These are phyloP conservation scores for Hypsizygus marmoreus DNA, from an alignment of 768 basidiomycete species.

Conservation along the genomic window DNA sequence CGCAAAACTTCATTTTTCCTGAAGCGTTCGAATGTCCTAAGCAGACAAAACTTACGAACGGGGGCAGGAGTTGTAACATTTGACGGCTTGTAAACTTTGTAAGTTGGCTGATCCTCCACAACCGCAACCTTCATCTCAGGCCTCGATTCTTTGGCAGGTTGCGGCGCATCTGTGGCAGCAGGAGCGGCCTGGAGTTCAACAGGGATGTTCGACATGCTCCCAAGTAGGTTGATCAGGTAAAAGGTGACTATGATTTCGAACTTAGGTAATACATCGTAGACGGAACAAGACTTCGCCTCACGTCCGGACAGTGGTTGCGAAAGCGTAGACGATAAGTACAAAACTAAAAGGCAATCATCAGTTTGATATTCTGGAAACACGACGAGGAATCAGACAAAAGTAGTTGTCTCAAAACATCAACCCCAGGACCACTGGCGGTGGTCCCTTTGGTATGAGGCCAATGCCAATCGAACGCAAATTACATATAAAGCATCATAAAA, in stretches of 20 bases:
- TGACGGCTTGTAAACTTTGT: slow-evolving; percentile 54
- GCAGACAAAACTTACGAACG: slow-evolving; percentile 35
- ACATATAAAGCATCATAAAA: slow-evolving; percentile 62
- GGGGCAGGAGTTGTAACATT: slow-evolving; percentile 23
- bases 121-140: slow-evolving; percentile 1
- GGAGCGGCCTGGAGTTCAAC: slow-evolving; percentile 11
- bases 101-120: slow-evolving; percentile 20
- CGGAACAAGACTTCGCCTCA: slow-evolving; percentile 23
- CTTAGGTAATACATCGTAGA: slow-evolving; percentile 23
- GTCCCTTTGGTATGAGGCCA: slow-evolving; percentile 67
- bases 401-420: slow-evolving; percentile 70
- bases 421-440: slow-evolving; percentile 78
- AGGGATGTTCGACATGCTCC: slow-evolving; percentile 14
- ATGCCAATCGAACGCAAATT: slow-evolving; percentile 87
- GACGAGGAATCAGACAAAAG: slow-evolving; percentile 44
- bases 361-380: slow-evolving; percentile 8
- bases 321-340: slow-evolving; percentile 5
- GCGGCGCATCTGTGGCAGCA: not conserved
- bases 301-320: slow-evolving; percentile 26
- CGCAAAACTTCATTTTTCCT: slow-evolving; percentile 1
- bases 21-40: too few species aligned
- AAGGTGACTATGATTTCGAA: slow-evolving; percentile 13
- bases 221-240: not conserved
- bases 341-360: slow-evolving; percentile 19
- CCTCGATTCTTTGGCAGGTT: slow-evolving; percentile 1